A percentile compares a stretch with the other conserved stretches of the same genome.
Conservation (phyloP, 129 eudicot species). For the Logfia minima region DNA sequence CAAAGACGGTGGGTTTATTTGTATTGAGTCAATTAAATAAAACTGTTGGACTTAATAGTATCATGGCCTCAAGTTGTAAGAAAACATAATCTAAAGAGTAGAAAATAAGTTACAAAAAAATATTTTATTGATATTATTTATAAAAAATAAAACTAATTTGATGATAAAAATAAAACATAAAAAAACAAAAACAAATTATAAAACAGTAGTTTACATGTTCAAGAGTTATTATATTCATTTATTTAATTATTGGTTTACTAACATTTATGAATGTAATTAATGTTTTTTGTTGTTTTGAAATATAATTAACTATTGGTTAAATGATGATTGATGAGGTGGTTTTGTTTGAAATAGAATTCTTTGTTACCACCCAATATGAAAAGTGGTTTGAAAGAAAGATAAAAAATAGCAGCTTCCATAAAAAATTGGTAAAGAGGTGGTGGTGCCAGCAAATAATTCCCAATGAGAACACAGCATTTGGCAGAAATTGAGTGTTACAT, state of each 20-base stretch:
- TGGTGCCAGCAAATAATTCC: conserved; percentile 7
- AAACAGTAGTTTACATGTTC: no score
- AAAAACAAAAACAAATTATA: no score
- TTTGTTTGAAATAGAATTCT: background rate
- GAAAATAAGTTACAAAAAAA: background rate
- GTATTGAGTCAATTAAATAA: conserved; percentile 3
- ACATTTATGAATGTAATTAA: background rate
- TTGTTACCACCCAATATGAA: background rate
- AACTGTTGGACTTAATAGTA: background rate
- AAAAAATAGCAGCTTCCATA: background rate
- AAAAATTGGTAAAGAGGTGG: background rate
- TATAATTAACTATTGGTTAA: background rate
- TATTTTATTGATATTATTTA: no score
- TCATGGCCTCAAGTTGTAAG: conserved; percentile 14
- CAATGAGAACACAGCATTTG: background rate
- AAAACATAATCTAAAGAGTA: background rate
- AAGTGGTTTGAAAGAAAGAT: background rate
- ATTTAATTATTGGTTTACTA: no score
- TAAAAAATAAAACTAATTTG: no score
- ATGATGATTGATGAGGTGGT: background rate
- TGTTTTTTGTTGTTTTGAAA: background rate
- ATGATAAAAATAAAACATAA: no score
- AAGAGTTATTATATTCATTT: no score
- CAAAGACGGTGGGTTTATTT: conserved; percentile 18
- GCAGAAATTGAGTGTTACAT: conserved; percentile 15